Percentiles rank a stretch among this genome's conserved stretches.
Conservation (phyloP, 768 basidiomycete genomes). For the Lentinus brumalis region DNA sequence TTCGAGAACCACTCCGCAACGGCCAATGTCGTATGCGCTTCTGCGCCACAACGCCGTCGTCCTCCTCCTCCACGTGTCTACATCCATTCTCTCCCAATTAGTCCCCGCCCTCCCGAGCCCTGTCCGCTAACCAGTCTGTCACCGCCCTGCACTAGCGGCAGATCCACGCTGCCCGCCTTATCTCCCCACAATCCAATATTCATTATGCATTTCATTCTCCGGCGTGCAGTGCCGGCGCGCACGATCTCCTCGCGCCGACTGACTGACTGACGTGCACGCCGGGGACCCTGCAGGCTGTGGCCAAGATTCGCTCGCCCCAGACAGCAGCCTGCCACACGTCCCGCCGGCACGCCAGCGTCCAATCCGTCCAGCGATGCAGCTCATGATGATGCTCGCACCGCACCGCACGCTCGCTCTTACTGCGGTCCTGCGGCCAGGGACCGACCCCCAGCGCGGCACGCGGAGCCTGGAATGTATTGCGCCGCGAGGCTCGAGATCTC, state of each 20-base stretch:
- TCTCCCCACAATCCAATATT: too few species aligned
- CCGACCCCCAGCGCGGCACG: too few species aligned
- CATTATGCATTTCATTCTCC: too few species aligned
- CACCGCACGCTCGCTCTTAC: background rate
- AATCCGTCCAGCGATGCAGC: background rate
- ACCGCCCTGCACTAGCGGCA: too few species aligned
- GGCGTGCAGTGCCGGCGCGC: too few species aligned
- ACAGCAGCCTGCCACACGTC: background rate
- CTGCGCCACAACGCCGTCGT: slow-evolving; percentile 24
- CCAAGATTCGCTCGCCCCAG: too few species aligned
- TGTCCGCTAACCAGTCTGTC: background rate
- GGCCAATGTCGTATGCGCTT: slow-evolving; percentile 5
- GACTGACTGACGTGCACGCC: too few species aligned
- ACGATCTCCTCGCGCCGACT: too few species aligned
- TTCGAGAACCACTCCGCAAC: background rate
- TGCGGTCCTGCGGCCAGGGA: background rate
- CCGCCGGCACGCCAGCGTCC: background rate
- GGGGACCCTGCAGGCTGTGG: too few species aligned
- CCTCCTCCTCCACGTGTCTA: slow-evolving; percentile 8
- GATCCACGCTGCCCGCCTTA: too few species aligned
- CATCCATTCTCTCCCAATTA: background rate
- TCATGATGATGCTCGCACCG: background rate
- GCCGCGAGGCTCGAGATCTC: background rate
- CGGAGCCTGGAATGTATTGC: background rate
- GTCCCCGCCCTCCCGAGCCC: background rate